phyloP scores from a whole-genome alignment of 163 green algal genomes.

The Dunaliella salina region DNA sequence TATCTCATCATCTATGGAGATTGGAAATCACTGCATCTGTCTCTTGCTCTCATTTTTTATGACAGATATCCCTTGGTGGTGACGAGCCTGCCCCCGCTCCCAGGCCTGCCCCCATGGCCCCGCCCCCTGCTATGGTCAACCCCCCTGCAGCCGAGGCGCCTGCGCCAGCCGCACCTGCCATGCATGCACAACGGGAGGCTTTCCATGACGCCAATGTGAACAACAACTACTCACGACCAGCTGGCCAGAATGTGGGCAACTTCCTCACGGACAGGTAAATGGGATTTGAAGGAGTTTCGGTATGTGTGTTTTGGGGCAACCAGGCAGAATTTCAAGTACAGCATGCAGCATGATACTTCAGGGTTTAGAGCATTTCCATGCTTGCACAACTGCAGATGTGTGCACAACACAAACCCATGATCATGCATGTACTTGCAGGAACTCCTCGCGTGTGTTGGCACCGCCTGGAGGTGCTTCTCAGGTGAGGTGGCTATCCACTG shows the following conservation, averaged over 20 bases:
- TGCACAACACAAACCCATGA: not conserved
- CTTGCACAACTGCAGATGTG: too few species aligned
- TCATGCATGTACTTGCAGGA: slow-evolving; percentile 10
- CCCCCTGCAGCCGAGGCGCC: not conserved
- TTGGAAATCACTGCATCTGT: too few species aligned
- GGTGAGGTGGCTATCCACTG: not conserved
- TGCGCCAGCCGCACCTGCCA: not conserved
- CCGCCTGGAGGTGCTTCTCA: slow-evolving; percentile 62
- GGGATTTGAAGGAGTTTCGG: too few species aligned
- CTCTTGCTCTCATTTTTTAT: too few species aligned
- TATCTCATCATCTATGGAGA: too few species aligned
- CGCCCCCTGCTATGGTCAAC: not conserved
- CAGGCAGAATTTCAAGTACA: too few species aligned
- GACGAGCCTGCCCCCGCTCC: not conserved
- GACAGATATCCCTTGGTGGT: not conserved
- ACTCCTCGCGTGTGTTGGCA: slow-evolving; percentile 64
- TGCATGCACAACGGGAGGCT: not conserved
- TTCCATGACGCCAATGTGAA: not conserved
- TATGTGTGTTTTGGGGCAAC: too few species aligned
- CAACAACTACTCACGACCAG: slow-evolving; percentile 77
- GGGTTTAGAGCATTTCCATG: too few species aligned
- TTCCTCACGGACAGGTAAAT: slow-evolving; percentile 64
- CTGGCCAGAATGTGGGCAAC: slow-evolving; percentile 83
- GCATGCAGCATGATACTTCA: too few species aligned
- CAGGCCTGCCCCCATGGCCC: not conserved